phyloP scores from a whole-genome alignment of 169 alveolate genomes.

The Cryptosporidium viatorum region DNA sequence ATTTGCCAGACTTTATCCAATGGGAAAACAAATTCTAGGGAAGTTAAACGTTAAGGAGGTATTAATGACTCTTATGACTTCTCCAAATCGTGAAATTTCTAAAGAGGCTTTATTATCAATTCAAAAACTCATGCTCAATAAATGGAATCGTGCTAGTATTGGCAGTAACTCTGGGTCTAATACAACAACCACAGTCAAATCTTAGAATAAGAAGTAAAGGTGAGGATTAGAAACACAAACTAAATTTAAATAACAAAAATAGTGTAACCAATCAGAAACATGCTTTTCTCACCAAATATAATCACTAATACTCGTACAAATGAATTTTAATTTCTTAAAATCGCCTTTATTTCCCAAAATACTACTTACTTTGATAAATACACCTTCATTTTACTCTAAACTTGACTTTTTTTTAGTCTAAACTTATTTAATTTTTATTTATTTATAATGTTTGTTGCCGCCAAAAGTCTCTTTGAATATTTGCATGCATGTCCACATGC shows the following conservation, averaged over 20 bases:
- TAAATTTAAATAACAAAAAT: too few relatives aligned
- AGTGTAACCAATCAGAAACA: too few relatives aligned
- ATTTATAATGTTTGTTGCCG: not conserved
- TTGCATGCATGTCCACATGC: slow-evolving; percentile 7
- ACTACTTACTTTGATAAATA: too few relatives aligned
- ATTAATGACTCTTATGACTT: slow-evolving; percentile 85
- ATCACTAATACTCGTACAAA: too few relatives aligned
- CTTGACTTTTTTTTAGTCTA: not conserved
- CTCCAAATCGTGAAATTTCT: slow-evolving; percentile 87
- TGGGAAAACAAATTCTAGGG: slow-evolving; percentile 87
- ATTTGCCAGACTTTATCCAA: slow-evolving; percentile 88
- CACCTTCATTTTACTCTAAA: not conserved
- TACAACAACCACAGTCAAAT: slow-evolving; percentile 3
- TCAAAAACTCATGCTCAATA: slow-evolving; percentile 89
- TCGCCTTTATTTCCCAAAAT: not conserved
- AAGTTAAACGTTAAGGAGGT: slow-evolving; percentile 87
- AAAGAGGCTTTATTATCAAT: slow-evolving; percentile 89
- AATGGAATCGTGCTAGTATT: slow-evolving; percentile 80
- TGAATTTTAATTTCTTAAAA: too few relatives aligned
- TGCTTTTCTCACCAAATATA: not conserved
- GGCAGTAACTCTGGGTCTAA: not conserved
- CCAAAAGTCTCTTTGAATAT: not conserved
- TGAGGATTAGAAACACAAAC: not conserved
- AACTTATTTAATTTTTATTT: not conserved
- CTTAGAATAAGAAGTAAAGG: not conserved